Evolutionary conservation across 148 eudicot genomes (phyloP).

Genomic region (Rhododendron mucronatum): DNA sequence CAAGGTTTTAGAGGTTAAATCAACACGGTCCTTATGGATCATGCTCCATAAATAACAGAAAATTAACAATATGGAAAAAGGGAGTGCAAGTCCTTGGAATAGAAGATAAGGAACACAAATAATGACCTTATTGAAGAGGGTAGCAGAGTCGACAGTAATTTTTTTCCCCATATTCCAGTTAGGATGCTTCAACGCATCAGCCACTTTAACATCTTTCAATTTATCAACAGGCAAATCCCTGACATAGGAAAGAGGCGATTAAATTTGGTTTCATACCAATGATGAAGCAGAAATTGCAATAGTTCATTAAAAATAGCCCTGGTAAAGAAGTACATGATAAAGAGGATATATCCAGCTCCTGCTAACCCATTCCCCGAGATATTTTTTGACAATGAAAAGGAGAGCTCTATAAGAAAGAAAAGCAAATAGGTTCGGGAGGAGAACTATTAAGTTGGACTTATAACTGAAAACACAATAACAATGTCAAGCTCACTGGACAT

Average conservation of each 20-base stretch:
- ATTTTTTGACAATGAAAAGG: neutral
- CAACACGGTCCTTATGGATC: neutral
- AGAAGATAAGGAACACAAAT: neutral
- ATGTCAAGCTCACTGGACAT: neutral
- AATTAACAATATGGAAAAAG: neutral
- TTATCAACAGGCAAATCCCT: conserved; percentile 99
- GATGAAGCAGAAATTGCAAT: neutral
- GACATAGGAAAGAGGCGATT: conserved; percentile 6
- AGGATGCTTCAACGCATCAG: conserved; percentile 99
- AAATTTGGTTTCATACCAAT: neutral
- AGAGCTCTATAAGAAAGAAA: no score
- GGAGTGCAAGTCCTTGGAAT: neutral
- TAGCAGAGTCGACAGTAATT: conserved; percentile 96
- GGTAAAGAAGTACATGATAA: neutral
- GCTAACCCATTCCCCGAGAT: neutral
- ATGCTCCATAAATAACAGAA: neutral
- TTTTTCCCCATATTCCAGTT: conserved; percentile 99
- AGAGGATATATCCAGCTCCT: neutral
- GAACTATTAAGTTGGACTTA: neutral
- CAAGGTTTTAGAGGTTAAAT: neutral
- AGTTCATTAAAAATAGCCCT: neutral
- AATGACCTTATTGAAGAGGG: conserved; percentile 88
- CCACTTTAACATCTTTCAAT: conserved; percentile 86
- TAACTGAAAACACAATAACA: neutral
- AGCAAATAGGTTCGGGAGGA: neutral